phyloP scores from a whole-genome alignment of 805 yeast genomes.

The Yarrowia divulgata region DNA sequence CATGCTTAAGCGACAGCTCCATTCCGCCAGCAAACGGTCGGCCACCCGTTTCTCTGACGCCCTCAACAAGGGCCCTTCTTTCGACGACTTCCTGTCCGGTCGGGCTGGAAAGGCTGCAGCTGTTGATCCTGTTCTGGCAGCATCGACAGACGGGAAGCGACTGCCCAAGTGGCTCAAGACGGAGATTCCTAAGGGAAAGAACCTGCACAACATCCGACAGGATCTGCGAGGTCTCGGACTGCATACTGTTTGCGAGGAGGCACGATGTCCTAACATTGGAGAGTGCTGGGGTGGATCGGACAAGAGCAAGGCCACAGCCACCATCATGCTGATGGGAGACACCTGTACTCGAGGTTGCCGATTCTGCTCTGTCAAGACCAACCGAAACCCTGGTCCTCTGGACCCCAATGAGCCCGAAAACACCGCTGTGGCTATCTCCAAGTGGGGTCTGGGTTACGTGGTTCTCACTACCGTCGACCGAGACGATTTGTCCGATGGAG shows the following conservation, averaged over 20 bases:
- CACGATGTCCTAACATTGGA: conserved; percentile 98
- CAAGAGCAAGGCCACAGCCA: conserved; percentile 91
- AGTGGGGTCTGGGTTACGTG: conserved; percentile 98
- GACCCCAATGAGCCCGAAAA: conserved; percentile 98
- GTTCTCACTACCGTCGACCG: conserved; percentile 97
- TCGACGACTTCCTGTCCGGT: conserved; percentile 88
- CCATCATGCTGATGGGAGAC: conserved; percentile 97
- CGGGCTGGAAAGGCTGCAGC: conserved; percentile 64
- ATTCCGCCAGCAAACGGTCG: conserved; percentile 32
- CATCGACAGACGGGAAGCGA: conserved; percentile 54
- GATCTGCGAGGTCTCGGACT: conserved; percentile 88
- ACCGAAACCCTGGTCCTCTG: conserved; percentile 81
- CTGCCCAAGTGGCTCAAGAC: conserved; percentile 94
- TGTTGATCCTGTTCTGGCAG: conserved; percentile 69
- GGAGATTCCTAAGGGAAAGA: conserved; percentile 94
- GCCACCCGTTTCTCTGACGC: conserved; percentile 69
- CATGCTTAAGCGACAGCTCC: conserved; percentile 39
- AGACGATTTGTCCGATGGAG: conserved; percentile 93
- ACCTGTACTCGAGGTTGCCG: conserved; percentile 99
- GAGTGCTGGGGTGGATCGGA: conserved; percentile 99
- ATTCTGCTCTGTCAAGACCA: conserved; percentile 95
- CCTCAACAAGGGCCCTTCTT: conserved; percentile 85
- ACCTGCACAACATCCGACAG: conserved; percentile 77
- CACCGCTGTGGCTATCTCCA: conserved; percentile 94
- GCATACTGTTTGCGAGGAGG: conserved; percentile 98